Evolutionary conservation across 345 rosid genomes (phyloP), one percentile per base, ranked within the genome.

Genomic region (Citrus sinensis): DNA sequence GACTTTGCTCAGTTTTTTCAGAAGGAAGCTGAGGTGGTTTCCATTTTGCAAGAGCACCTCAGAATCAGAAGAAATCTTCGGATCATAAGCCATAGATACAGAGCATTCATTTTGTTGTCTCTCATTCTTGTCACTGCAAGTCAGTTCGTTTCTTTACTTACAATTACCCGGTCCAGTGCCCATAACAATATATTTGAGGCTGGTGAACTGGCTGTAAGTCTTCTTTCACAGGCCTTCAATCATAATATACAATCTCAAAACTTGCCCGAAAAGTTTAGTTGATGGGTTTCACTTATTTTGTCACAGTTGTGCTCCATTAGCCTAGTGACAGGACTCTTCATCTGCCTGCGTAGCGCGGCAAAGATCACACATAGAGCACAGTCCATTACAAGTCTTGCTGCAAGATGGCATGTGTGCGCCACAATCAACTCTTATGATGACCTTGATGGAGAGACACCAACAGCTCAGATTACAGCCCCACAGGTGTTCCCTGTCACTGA

Each of bases 271-370:
- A 46, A 5, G 16, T 22, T 14, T 11, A 17, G 2, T 29, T 34
- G 42, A 67, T 68, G 40, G 25, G 14, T 73, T 37, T 10, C 17
- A 0, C 30, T 49, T 35, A 64, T 72, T 14, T 17, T 78, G 79
- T 58, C 46, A 40, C 93, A 93, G 98, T 74, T 95, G 54, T 95
- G 98, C 80, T 92, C 98, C 70, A 78, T 95, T 77, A 92, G 89
- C 83, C 83, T 93, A 79, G 92, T 90, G 20, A 87, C 90, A 6
- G 98, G 98, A 58, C 87, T 95, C 35, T 90, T 92, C 75, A 87
- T 95, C 84, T 95, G 98, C 89, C 80, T 95, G 81, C 87, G 98
- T 54, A 94, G 98, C 19, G 94, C 98, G 10, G 88, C 98, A n/a
- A 95, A 93, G 86, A 90, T 93, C 82, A 89, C 98, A 14, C 98